phyloP scores from a whole-genome alignment of 129 eudicot genomes.

The Deinandra increscens region DNA sequence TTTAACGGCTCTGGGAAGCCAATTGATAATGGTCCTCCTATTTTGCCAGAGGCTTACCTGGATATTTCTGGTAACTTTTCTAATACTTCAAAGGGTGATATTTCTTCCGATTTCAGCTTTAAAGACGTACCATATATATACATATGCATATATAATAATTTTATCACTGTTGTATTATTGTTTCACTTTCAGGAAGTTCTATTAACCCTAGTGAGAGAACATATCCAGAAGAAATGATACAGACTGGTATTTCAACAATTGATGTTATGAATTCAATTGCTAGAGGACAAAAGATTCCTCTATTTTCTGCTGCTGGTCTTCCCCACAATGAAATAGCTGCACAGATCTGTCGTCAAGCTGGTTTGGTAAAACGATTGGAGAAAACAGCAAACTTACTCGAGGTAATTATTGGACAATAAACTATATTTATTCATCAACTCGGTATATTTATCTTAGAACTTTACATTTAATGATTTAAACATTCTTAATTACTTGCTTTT shows the following conservation, averaged over 20 bases:
- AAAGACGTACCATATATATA: neutral
- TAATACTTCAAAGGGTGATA: neutral
- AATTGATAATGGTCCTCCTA: constrained; percentile 97
- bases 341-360: constrained; percentile 99
- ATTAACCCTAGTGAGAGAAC: constrained; percentile 98
- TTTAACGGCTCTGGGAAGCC: constrained; percentile 97
- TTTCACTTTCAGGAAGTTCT: constrained; percentile 67
- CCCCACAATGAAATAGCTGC: constrained; percentile 99
- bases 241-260: constrained; percentile 94
- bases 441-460: neutral
- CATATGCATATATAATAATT: neutral
- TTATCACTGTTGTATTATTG: constrained; percentile 13
- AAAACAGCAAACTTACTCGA: constrained; percentile 75
- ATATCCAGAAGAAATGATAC: constrained; percentile 98
- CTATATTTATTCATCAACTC: neutral
- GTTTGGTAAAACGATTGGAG: constrained; percentile 95
- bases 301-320: constrained; percentile 99
- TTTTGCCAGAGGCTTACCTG: constrained; percentile 83
- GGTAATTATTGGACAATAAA: constrained; percentile 36
- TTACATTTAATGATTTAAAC: neutral
- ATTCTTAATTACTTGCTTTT: constrained; percentile 14
- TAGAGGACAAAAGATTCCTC: constrained; percentile 97
- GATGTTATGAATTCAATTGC: constrained; percentile 99
- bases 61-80: constrained; percentile 75
- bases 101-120: neutral